Evolutionary conservation across 1,284 basidiomycete species (phyloP), one percentile per base, ranked within the genome.

Genomic region (Ceratobasidium sp.): DNA sequence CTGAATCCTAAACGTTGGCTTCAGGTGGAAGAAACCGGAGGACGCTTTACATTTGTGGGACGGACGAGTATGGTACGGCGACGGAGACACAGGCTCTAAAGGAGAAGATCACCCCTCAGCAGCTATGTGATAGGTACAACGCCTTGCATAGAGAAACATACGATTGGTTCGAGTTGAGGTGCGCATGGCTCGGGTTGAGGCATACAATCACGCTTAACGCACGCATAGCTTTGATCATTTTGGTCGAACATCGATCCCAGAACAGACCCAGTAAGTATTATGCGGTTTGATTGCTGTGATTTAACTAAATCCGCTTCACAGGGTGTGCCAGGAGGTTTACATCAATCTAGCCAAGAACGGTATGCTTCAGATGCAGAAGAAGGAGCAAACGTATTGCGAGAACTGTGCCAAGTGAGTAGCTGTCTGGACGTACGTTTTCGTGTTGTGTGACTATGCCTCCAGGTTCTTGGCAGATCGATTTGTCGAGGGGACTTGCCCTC

Each of bases 61-160:
- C 97, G 4, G 97, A 99, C 80, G 97, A 99, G 82, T 99, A 99
- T 78, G 97, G 97, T 39, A 99, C 97, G 1, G 97, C 97, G 0
- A 98, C 97, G 0, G 97, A 99, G 85, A 98, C 96, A 1, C 93
- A 97, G 82, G 97, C 97, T 2, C 81, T 98, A 73, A 97, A 98
- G 80, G 97, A 99, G 80, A 91, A 92, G 0, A 84, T 98, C 30
- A 90, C 93, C 6, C 95, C 97, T 0, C 85, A 87, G 76, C 89
- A 92, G 78, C 86, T 99, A 2, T 97, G 95, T 80, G 94, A 97
- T 82, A 97, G 98, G 83, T 98, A 98, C 81, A 85, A 97, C 79
- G 85, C 87, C 34, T 84, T 98, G 14, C 97, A 99, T 78, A 90
- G 89, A 72, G 92, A 94, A 77, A 96, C 96, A 2, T 99, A 99